Percentiles rank a stretch among this genome's conserved stretches.
Conservation (phyloP, 2,329 filamentous ascomycete genomes). For the Verticillium tricorpus region DNA sequence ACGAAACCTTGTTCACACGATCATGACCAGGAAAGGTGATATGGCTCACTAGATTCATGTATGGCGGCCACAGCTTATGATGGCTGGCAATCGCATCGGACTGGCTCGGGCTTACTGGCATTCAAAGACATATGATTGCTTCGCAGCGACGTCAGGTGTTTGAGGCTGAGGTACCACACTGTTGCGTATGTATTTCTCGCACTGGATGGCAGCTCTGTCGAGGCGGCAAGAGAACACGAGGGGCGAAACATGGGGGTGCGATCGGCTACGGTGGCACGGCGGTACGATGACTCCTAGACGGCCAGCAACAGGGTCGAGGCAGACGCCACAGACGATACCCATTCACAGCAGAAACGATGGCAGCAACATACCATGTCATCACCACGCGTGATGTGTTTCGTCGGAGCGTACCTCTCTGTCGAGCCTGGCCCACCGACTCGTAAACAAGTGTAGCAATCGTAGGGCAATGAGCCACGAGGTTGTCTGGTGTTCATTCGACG, state of each 20-base stretch:
- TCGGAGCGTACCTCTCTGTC: not conserved
- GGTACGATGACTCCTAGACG: not conserved
- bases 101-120: too few species aligned
- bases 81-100: too few species aligned
- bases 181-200: too few species aligned
- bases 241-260: not conserved
- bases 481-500: too few species aligned
- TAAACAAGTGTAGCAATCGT: too few species aligned
- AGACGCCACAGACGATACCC: not conserved
- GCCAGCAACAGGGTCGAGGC: not conserved
- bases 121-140: too few species aligned
- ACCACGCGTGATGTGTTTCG: not conserved
- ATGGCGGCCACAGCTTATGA: too few species aligned
- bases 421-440: too few species aligned
- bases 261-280: not conserved
- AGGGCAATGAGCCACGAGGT: too few species aligned
- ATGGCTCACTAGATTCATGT: not conserved
- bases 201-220: not conserved
- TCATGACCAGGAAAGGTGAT: not conserved
- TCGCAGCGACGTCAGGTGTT: too few species aligned
- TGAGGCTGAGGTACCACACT: too few species aligned
- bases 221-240: not conserved
- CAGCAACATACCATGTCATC: not conserved
- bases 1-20: not conserved
- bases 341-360: not conserved